Percentiles rank a stretch among this genome's conserved stretches.
Conservation (phyloP, 2,329 filamentous ascomycete species). For the Leptographium lundbergii region DNA sequence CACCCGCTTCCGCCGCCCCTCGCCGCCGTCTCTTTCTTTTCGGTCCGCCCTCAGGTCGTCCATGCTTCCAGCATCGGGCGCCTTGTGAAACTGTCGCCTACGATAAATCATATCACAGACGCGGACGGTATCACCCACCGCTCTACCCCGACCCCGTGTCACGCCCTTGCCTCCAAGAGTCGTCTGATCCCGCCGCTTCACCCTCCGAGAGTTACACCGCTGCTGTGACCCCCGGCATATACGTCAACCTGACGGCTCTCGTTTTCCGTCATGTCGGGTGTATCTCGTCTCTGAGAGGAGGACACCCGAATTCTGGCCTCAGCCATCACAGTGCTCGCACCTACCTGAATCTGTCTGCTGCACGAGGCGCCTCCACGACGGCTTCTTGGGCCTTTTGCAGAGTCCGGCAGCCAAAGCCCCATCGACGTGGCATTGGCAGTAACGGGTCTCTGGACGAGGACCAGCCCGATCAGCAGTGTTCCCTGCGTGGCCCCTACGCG, state of each 20-base stretch:
- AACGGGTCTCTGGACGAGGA: background rate
- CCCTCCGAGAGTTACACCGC: background rate
- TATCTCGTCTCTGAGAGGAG: background rate
- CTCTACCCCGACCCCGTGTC: background rate
- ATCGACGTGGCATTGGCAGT: background rate
- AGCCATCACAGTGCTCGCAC: background rate
- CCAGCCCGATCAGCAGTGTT: background rate
- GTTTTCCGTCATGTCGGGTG: slow-evolving; percentile 2
- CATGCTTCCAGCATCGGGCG: background rate
- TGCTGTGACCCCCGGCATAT: background rate
- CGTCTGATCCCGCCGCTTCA: background rate
- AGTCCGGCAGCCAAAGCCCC: background rate
- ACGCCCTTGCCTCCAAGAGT: background rate
- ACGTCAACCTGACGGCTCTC: background rate
- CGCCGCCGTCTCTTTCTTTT: background rate
- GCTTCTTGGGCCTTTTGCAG: background rate
- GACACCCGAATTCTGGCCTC: background rate
- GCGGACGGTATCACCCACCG: background rate
- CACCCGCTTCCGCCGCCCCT: background rate
- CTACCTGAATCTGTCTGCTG: background rate
- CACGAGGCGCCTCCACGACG: background rate
- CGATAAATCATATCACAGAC: background rate
- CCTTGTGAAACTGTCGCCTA: no score
- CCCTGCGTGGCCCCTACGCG: background rate
- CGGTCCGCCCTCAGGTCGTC: background rate